Percentiles rank a stretch among this genome's conserved stretches.
Conservation (phyloP, 2,329 filamentous ascomycete species). For the Aureobasidium lini region DNA sequence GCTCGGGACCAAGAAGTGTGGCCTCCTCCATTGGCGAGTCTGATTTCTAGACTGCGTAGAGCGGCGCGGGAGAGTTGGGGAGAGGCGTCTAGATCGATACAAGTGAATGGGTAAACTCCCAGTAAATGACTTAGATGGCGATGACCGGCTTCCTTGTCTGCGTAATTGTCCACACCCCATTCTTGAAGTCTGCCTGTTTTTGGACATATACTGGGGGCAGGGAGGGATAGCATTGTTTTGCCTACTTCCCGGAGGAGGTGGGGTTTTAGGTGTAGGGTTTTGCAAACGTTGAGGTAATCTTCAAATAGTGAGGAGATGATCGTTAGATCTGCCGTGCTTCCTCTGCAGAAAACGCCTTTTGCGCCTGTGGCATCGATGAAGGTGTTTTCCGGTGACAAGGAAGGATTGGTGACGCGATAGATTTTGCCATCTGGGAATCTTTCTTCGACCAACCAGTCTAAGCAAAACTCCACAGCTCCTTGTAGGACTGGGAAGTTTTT, state of each 20-base stretch:
- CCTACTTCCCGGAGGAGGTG: neutral
- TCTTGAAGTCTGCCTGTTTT: slow-evolving; percentile 6
- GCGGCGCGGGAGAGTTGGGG: neutral
- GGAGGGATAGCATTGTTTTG: neutral
- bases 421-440: neutral
- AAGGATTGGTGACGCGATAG: neutral
- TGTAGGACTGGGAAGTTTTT: neutral
- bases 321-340: neutral
- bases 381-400: neutral
- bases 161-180: neutral
- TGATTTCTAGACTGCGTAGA: neutral
- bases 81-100: neutral
- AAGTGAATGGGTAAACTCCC: neutral
- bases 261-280: neutral
- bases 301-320: neutral
- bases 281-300: neutral
- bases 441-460: neutral
- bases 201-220: neutral
- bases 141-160: neutral
- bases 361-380: neutral
- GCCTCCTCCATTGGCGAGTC: neutral
- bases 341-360: neutral
- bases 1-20: neutral
- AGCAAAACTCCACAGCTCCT: slow-evolving; percentile 1
- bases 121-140: neutral